Percentiles rank a stretch among this genome's conserved stretches.
These are phyloP conservation scores for Trametes cingulata DNA, from an alignment of 768 basidiomycete species.

Conservation along the genomic window DNA sequence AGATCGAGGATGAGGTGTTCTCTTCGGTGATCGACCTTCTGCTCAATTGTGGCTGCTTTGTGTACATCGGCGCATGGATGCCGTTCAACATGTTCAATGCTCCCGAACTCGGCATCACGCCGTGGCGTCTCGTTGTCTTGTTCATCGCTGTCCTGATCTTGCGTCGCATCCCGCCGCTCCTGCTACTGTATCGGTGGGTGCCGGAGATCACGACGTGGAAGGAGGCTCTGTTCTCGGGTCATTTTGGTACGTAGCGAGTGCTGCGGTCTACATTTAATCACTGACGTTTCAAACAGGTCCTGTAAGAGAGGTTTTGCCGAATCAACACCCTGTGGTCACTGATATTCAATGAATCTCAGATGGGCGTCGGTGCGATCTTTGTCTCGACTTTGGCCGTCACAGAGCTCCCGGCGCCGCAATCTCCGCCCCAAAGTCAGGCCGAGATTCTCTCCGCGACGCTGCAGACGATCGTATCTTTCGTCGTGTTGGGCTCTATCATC, in stretches of 20 bases:
- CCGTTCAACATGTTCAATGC: slow-evolving; percentile 61
- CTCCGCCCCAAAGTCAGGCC: slow-evolving; percentile 64
- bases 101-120: slow-evolving; percentile 58
- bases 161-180: slow-evolving; percentile 78
- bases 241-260: slow-evolving; percentile 64
- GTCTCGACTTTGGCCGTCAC: slow-evolving; percentile 73
- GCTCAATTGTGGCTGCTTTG: slow-evolving; percentile 76
- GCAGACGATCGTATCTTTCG: slow-evolving; percentile 83
- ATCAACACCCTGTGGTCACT: not conserved
- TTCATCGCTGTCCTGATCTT: slow-evolving; percentile 68
- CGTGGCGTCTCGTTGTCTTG: slow-evolving; percentile 72
- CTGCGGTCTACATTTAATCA: not conserved
- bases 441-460: slow-evolving; percentile 74
- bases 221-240: slow-evolving; percentile 89
- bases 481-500: slow-evolving; percentile 85
- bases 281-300: not conserved
- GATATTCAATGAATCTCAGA: slow-evolving; percentile 40
- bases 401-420: slow-evolving; percentile 55
- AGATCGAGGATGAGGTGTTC: slow-evolving; percentile 85
- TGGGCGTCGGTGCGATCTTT: slow-evolving; percentile 93
- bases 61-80: slow-evolving; percentile 88
- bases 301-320: not conserved
- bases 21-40: slow-evolving; percentile 90
- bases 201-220: slow-evolving; percentile 85
- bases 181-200: slow-evolving; percentile 78